Base-by-base conservation (phyloP, 148 eudicot species). In the Pharnaceum exiguum region DNA sequence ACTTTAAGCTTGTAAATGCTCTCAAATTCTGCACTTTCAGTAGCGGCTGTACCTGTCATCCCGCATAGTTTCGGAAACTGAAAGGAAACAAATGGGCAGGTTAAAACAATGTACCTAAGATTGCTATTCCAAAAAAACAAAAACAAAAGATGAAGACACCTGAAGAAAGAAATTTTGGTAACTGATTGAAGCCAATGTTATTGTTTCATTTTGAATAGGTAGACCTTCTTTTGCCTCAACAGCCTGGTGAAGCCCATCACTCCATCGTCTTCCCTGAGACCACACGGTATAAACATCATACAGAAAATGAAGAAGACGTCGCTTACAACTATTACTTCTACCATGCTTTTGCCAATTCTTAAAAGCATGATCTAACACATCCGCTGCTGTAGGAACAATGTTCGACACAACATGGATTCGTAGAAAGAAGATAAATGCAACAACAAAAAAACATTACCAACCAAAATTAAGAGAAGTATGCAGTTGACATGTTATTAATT, bases 181-280 rank as follows among this genome's bases (percentile, higher is more conserved):
- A 68, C 99, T 94, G 43, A 94, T 89, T 69, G 99, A 94, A 65
- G 99, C 99, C 77, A 94, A 57, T 66, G 99, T 94, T 64, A 94
- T 77, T 33, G 99, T 94, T 72, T 94, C 99, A 61, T 89, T 94
- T 67, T 94, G 99, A 68, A 94, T 86, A 55, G 99, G 95, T 59
- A 89, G 59, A 59, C 90, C 82, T 77, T 94, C 99, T 80, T 94
- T 94, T 59, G 99, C 99, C 78, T 94, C 99, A 61, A 94, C 99
- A 46, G 99, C 99, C 82, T 94, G 99, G 73, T 94, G 99, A 75
- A 94, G 99, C 36, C 99, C 99, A 66, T 94, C 99, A 75, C 99
- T 94, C 99, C 99, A 94, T 45, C 99, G 95, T 67, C 99, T 86
- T 68, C 99, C 99, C 99, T 94, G 38, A 42, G 61, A 60, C 11